Conservation (phyloP, 148 eudicot genomes). For the Rheum nobile region DNA sequence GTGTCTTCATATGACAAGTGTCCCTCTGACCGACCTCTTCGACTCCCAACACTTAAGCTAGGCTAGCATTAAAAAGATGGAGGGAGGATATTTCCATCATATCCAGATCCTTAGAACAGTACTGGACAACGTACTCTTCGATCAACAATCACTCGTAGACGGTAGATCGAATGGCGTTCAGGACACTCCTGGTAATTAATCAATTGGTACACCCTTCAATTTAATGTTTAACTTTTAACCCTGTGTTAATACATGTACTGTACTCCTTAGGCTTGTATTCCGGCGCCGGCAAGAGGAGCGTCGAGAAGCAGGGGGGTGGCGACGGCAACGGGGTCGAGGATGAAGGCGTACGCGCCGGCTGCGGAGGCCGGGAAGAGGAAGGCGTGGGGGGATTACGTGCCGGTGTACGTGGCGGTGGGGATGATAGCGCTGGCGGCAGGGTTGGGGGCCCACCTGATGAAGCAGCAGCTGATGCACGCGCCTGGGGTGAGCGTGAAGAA, state of each 20-base stretch:
- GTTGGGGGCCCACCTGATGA: slow-evolving; percentile 12
- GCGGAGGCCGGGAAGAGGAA: neutral
- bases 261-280: no score
- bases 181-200: neutral
- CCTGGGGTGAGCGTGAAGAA: slow-evolving; percentile 14
- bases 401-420: slow-evolving; percentile 17
- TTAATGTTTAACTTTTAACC: no score
- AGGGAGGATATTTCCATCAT: no score
- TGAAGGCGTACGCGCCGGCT: neutral
- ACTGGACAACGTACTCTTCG: no score
- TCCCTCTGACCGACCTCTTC: neutral
- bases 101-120: no score
- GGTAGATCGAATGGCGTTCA: neutral
- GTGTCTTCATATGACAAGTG: neutral
- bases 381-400: slow-evolving; percentile 11
- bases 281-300: neutral
- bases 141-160: no score
- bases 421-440: slow-evolving; percentile 8
- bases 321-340: neutral
- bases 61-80: neutral
- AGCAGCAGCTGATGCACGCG: slow-evolving; percentile 16
- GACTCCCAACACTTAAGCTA: neutral
- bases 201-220: no score
- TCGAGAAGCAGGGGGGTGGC: neutral
- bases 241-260: no score